Evolutionary conservation across 768 basidiomycete genomes (phyloP).

Genomic region (Macrolepiota fuliginosa): DNA sequence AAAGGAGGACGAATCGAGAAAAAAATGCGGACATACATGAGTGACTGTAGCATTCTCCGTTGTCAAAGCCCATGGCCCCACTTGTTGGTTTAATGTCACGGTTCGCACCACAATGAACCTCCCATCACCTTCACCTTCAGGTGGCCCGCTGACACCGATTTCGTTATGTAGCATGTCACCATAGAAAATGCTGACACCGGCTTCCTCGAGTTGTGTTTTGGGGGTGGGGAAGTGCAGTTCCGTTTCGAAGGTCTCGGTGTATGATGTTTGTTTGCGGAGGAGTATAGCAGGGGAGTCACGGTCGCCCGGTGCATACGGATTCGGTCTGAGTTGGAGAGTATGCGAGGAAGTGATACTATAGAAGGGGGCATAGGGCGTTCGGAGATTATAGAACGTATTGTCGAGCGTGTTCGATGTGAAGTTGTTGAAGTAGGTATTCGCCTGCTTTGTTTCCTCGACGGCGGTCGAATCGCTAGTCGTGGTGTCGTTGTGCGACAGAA

Average conservation of each 20-base stretch:
- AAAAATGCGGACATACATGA: slow-evolving; percentile 20
- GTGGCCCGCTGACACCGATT: slow-evolving; percentile 27
- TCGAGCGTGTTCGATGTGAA: slow-evolving; percentile 28
- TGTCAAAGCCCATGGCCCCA: slow-evolving; percentile 33
- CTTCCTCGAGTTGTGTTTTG: slow-evolving; percentile 30
- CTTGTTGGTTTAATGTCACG: slow-evolving; percentile 28
- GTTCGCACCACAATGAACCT: slow-evolving; percentile 28
- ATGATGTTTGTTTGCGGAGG: slow-evolving; percentile 35
- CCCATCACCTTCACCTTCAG: slow-evolving; percentile 16
- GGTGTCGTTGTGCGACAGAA: background rate
- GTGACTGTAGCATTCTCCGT: slow-evolving; percentile 27
- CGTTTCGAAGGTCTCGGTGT: slow-evolving; percentile 36
- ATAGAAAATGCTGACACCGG: slow-evolving; percentile 34
- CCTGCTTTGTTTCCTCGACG: background rate
- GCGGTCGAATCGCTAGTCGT: background rate
- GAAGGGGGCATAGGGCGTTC: slow-evolving; percentile 38
- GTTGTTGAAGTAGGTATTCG: slow-evolving; percentile 22
- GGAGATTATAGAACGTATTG: slow-evolving; percentile 33
- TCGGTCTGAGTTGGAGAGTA: slow-evolving; percentile 29
- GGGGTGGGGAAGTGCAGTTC: slow-evolving; percentile 28
- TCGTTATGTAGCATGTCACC: slow-evolving; percentile 37
- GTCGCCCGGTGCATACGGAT: slow-evolving; percentile 36
- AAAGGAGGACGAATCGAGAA: background rate
- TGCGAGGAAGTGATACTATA: slow-evolving; percentile 26
- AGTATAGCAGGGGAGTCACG: slow-evolving; percentile 35